Percentiles rank a stretch among this genome's conserved stretches.
Conservation (phyloP, 1,139 yeast species). For the Pneumocystis sp. region DNA sequence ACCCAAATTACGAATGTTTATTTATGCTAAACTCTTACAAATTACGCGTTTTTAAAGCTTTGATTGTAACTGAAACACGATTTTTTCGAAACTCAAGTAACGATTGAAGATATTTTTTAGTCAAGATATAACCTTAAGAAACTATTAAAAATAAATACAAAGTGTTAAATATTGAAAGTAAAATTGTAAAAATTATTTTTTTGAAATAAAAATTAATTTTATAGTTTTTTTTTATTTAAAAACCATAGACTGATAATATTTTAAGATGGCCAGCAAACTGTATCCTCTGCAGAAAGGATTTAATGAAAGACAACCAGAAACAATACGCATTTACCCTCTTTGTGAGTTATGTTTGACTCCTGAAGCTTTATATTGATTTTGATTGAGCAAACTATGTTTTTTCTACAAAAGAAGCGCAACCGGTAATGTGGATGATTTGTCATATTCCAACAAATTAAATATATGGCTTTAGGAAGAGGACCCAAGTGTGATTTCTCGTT, state of each 20-base stretch:
- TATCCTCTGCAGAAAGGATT: neutral
- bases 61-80: neutral
- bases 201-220: neutral
- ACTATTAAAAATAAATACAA: neutral
- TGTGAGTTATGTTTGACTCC: neutral
- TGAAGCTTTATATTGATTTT: neutral
- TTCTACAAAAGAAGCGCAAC: conserved; percentile 23
- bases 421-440: conserved; percentile 4
- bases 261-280: neutral
- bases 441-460: neutral
- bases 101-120: neutral
- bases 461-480: conserved; percentile 19
- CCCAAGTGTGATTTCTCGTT: conserved; percentile 20
- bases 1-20: neutral
- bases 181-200: neutral
- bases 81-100: neutral
- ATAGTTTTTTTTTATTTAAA: neutral
- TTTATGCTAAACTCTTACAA: neutral
- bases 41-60: neutral
- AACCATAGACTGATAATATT: neutral
- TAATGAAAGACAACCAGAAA: neutral
- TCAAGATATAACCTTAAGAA: neutral
- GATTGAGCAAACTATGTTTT: conserved; percentile 21
- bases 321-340: neutral
- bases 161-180: neutral